A percentile compares a stretch with the other conserved stretches of the same genome.
phyloP scores from a whole-genome alignment of 305 asterid species.

The Striga hermonthica region DNA sequence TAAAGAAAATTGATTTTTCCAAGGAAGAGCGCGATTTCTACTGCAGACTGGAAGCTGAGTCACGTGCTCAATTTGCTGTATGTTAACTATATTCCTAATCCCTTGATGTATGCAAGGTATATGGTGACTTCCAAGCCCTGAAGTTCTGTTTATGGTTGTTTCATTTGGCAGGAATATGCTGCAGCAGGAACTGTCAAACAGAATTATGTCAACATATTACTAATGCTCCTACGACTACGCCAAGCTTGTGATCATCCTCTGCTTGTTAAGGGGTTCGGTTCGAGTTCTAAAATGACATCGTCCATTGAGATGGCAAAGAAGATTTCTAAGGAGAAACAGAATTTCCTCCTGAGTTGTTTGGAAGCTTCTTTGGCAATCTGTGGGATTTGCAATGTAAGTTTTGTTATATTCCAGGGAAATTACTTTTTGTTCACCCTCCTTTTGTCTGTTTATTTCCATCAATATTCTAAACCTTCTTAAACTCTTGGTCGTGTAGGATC shows the following conservation, averaged over 20 bases:
- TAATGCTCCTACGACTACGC: constrained; percentile 93
- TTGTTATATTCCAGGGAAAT: constrained; percentile 1
- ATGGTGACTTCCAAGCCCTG: constrained; percentile 23
- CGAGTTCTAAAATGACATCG: constrained; percentile 52
- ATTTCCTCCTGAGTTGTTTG: constrained; percentile 69
- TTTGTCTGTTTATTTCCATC: background rate
- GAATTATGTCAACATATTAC: constrained; percentile 84
- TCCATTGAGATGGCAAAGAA: constrained; percentile 79
- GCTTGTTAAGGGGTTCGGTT: constrained; percentile 70
- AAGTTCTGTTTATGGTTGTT: constrained; percentile 27
- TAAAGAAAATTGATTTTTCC: constrained; percentile 82
- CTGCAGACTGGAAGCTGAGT: constrained; percentile 79
- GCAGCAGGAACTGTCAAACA: constrained; percentile 97
- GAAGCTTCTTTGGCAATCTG: constrained; percentile 86
- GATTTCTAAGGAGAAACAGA: constrained; percentile 66
- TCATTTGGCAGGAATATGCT: constrained; percentile 73
- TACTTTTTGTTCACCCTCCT: constrained; percentile 1
- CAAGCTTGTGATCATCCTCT: constrained; percentile 99
- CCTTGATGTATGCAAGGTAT: constrained; percentile 20
- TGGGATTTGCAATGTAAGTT: constrained; percentile 82
- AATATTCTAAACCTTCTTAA: background rate
- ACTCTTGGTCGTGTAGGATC: constrained; percentile 54
- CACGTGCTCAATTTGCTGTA: constrained; percentile 97
- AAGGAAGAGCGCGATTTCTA: constrained; percentile 84
- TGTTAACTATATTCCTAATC: constrained; percentile 33